Evolutionary conservation across 2,329 filamentous ascomycete genomes (phyloP), one percentile per base, ranked within the genome.

Genomic region (Gyromitra esculenta): DNA sequence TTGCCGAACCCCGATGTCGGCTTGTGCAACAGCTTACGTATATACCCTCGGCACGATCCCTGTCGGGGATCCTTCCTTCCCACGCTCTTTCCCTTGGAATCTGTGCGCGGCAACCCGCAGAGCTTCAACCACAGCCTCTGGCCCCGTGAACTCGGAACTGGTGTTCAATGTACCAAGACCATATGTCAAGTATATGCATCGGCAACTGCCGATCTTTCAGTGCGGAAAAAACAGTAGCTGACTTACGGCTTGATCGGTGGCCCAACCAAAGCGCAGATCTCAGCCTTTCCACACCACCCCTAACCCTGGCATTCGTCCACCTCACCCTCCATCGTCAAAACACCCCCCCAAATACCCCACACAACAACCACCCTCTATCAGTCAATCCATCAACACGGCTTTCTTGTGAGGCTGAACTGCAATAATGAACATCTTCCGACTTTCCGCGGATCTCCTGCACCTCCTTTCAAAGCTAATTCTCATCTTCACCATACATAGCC

Each of bases 401-500:
- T 13, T 21, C 15, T 11, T 41, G 31, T n/a, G 15, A 25, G 9
- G 18, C 15, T 65, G 7, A 56, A 37, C 7, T 18, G n/a, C n/a
- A 39, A 60, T 41, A 56, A 67, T 64, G 65, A 45, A 80, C 48
- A 9, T 87, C 76, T 91, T 97, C 84, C 92, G 93, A 81, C 88
- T 96, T 81, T 83, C 93, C 81, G 95, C 89, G 82, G 95, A 98
- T 83, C 84, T 95, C 81, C 93, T 92, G 81, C 95, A 98, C 83
- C 89, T 93, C 59, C 86, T 90, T 63, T 96, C 94, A 73, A 97
- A 97, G 87, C 89, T 91, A 83, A 96, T 97, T 82, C 88, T 97
- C 81, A 93, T 97, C 85, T 92, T 91, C 85, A 90, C 94, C 71
- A 97, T 97, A 81, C 93, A 97, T 84, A 89, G 89, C 80, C 97